phyloP scores from a whole-genome alignment of 1,284 basidiomycete genomes.

The Marasmius sp. region DNA sequence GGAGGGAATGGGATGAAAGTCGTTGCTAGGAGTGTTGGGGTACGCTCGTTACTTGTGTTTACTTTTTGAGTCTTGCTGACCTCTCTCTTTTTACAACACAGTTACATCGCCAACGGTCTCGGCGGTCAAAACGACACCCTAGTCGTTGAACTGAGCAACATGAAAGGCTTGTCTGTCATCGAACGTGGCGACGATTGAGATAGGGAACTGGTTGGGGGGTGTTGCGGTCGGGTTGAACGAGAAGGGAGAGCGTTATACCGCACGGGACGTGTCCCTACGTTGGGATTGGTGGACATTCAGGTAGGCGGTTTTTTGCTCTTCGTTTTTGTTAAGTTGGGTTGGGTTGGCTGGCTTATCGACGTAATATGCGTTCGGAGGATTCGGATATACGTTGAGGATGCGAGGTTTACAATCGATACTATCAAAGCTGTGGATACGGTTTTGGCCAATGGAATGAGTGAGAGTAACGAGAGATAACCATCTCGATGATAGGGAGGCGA shows the following conservation, averaged over 20 bases:
- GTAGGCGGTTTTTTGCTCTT: background rate
- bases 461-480: constrained; percentile 22
- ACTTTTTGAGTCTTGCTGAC: background rate
- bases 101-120: constrained; percentile 27
- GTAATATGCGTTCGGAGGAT: constrained; percentile 22
- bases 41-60: background rate
- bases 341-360: background rate
- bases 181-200: constrained; percentile 15
- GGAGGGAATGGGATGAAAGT: background rate
- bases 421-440: constrained; percentile 23
- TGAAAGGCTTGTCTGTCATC: constrained; percentile 18
- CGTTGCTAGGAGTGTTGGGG: background rate
- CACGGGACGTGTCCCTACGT: constrained; percentile 31
- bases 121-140: constrained; percentile 23
- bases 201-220: constrained; percentile 26
- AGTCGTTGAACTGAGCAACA: constrained; percentile 24
- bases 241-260: constrained; percentile 26
- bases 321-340: too few species aligned
- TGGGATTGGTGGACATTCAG: constrained; percentile 7
- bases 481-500: constrained; percentile 20
- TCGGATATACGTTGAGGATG: constrained; percentile 23
- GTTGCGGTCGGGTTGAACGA: constrained; percentile 24
- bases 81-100: constrained; percentile 3
- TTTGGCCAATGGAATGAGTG: constrained; percentile 28
- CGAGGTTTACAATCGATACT: constrained; percentile 28